Evolutionary conservation across 1,284 basidiomycete species (phyloP), one percentile per base, ranked within the genome.

Genomic region (Ceraceosorus bombacis): DNA sequence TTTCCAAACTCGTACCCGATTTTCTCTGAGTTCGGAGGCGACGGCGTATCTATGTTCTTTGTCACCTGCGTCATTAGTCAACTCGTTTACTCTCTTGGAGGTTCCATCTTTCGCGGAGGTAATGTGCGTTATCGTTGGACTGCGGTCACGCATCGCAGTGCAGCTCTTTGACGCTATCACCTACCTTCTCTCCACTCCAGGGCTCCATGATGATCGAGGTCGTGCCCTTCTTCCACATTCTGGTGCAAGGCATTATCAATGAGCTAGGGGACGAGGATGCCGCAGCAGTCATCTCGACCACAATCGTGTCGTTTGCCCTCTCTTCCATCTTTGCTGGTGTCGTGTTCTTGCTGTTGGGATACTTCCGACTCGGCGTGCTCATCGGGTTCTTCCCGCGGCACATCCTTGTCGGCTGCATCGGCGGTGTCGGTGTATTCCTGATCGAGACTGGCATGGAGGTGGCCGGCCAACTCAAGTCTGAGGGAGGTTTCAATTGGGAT

Each of bases 381-480:
- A 88, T 96, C 58, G 92, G 93, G 0, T 98, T 97, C 80, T 97
- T 98, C 80, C 94, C 94, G 9, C 83, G 94, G 6, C 93, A 96
- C 77, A 96, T 97, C 73, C 60, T 77, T 37, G 74, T 77, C 48
- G 88, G 87, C 1, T 94, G 92, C 73, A 97, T 98, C 51, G 94
- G 94, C 9, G 94, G 94, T 36, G 90, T 98, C 36, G 94, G 94
- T 10, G 85, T 88, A 12, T 98, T 98, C 79, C 81, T 98, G 49
- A 65, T 77, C 60, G 74, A 76, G 59, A 77, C 75, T 0, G 75
- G 75, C 1, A 61, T 96, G 43, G 86, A 90, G 36, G 90, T 96
- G 37, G 86, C 87, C 67, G 85, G 89, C 37, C 85, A 88, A 3
- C 82, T 96, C 59, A 82, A 86, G 52, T 68, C 69, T 9, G 92